Evolutionary conservation across 208 protist species (phyloP).

Genomic region (Trypanosoma vivax): DNA sequence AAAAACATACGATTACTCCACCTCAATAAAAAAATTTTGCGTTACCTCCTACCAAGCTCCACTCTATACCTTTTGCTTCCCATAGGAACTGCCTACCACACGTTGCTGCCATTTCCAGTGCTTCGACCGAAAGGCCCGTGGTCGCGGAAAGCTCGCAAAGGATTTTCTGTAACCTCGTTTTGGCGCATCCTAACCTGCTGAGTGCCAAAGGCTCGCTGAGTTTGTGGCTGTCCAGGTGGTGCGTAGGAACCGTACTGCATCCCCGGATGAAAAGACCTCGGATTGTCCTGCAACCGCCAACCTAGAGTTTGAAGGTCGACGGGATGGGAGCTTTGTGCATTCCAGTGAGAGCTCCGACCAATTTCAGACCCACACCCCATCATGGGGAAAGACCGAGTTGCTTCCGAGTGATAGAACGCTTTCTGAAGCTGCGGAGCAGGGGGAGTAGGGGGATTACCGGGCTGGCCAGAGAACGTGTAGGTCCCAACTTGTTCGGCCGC

Average conservation of each 20-base stretch:
- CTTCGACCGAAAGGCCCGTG: conserved; percentile 24
- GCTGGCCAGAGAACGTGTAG: conserved; percentile 48
- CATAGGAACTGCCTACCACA: conserved; percentile 34
- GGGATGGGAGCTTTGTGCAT: conserved; percentile 3
- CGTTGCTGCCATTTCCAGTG: conserved; percentile 28
- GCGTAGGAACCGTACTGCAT: conserved; percentile 53
- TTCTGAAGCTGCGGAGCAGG: conserved; percentile 18
- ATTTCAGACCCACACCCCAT: conserved; percentile 7
- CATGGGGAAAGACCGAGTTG: conserved; percentile 7
- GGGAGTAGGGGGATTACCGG: conserved; percentile 37
- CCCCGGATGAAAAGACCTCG: conserved; percentile 23
- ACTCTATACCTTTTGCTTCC: too few species aligned
- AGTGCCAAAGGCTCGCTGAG: conserved; percentile 19
- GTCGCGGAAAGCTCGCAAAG: conserved; percentile 16
- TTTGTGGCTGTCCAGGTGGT: conserved; percentile 6
- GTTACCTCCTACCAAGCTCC: too few species aligned
- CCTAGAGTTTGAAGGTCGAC: conserved; percentile 29
- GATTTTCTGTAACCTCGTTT: conserved; percentile 8
- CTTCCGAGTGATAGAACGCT: conserved; percentile 45
- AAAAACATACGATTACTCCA: too few species aligned
- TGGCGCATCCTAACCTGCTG: conserved; percentile 9
- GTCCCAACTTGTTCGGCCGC: conserved; percentile 17
- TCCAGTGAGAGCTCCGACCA: conserved; percentile 12
- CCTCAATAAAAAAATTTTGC: too few species aligned
- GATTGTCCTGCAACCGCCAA: conserved; percentile 19